These are phyloP conservation scores for Amphichorda felina DNA, from an alignment of 2,329 filamentous ascomycete genomes.

Conservation along the genomic window DNA sequence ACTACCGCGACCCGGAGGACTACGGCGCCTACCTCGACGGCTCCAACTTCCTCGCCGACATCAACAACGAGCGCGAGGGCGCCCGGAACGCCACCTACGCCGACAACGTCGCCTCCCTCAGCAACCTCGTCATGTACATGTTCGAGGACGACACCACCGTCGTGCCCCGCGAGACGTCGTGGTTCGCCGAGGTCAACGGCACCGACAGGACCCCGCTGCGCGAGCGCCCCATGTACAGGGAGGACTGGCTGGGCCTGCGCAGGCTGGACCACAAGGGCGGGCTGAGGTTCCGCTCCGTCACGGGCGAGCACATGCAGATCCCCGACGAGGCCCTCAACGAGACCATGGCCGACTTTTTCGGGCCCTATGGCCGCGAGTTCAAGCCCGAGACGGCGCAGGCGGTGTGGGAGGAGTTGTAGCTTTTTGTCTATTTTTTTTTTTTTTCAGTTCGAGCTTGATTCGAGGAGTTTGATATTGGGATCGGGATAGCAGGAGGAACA, in stretches of 20 bases:
- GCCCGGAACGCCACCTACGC: conserved; percentile 66
- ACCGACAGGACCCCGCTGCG: conserved; percentile 56
- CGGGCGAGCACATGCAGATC: conserved; percentile 78
- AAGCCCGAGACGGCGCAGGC: conserved; percentile 8
- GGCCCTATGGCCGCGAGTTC: conserved; percentile 32
- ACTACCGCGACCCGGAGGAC: conserved; percentile 64
- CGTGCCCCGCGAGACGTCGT: conserved; percentile 79
- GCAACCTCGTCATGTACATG: conserved; percentile 78
- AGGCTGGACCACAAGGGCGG: conserved; percentile 67
- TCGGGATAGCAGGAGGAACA: too few relatives aligned
- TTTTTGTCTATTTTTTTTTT: not conserved
- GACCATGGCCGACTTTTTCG: conserved; percentile 57
- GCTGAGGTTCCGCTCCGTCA: conserved; percentile 59
- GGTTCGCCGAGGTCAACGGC: conserved; percentile 79
- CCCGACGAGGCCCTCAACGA: conserved; percentile 51
- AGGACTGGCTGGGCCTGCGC: conserved; percentile 89
- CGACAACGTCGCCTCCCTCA: conserved; percentile 54
- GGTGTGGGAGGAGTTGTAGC: conserved; percentile 22
- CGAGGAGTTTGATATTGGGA: too few relatives aligned
- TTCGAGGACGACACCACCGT: conserved; percentile 81
- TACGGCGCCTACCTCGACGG: conserved; percentile 62
- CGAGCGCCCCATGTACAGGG: conserved; percentile 62
- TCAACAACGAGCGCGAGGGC: conserved; percentile 75
- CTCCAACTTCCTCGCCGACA: conserved; percentile 85
- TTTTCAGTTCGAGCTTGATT: not conserved